phyloP scores from a whole-genome alignment of 257 asterid genomes.

The Cruciata laevipes region DNA sequence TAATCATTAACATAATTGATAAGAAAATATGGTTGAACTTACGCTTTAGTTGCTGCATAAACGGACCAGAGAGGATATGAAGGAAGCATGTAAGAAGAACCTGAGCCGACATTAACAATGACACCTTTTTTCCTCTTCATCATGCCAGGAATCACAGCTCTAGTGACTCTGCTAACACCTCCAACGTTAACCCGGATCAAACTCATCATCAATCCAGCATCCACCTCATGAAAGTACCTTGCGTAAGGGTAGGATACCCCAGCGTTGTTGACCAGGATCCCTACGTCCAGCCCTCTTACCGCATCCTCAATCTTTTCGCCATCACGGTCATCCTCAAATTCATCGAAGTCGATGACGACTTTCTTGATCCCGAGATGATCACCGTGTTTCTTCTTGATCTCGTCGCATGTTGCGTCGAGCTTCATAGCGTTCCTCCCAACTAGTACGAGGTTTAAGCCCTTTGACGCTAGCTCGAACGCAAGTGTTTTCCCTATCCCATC shows the following conservation, averaged over 20 bases:
- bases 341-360: conserved; percentile 11
- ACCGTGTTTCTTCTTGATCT: not conserved
- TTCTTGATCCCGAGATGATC: conserved; percentile 2
- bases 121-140: conserved; percentile 16
- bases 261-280: conserved; percentile 20
- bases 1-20: not conserved
- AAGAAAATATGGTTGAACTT: not conserved
- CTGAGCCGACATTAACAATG: conserved; percentile 22
- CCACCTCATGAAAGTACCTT: conserved; percentile 16
- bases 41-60: conserved; percentile 23
- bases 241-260: conserved; percentile 12
- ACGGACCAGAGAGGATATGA: conserved; percentile 18
- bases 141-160: conserved; percentile 16
- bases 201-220: conserved; percentile 6
- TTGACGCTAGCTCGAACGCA: conserved; percentile 17
- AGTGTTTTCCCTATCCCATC: conserved; percentile 23
- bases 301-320: conserved; percentile 2
- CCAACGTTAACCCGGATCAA: conserved; percentile 15
- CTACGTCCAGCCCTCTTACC: conserved; percentile 10
- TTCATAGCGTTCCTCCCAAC: conserved; percentile 18
- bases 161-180: conserved; percentile 11
- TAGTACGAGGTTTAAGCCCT: conserved; percentile 16
- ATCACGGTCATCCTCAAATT: not conserved
- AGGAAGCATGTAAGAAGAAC: conserved; percentile 8
- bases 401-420: conserved; percentile 6